Base-by-base conservation (phyloP, 1,139 yeast species). In the Kodamaea sp. region DNA sequence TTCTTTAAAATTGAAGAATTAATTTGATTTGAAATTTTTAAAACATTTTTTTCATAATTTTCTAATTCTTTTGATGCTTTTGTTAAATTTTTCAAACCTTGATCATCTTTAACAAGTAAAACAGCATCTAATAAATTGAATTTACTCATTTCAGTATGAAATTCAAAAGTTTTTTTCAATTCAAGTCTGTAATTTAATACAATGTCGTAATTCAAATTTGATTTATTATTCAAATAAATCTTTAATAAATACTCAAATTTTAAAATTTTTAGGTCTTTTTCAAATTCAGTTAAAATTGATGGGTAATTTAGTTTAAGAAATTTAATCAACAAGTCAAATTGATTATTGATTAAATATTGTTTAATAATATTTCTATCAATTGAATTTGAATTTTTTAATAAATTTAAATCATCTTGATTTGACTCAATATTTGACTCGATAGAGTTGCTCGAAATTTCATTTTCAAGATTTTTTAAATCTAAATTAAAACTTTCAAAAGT, bases 401-500 rank as follows among this genome's bases (percentile, higher is more conserved):
- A 38, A 8, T 44, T 35, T 24, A 49, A 52, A 11, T 38, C 34
- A 29, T 40, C 41, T 15, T 15, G 20, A 15, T 15, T 15, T 3
- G 20, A 3, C 12, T 33, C 35, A n/a, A 29, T 31, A 12, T 45
- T 12, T 42, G 45, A 2, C 50, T 53, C n/a, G n/a, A n/a, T n/a
- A n/a, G n/a, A n/a, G n/a, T 7, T 30, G 20, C 11, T 33, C 32
- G 8, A 6, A 11, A 12, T 34, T 41, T 61, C 63, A 10, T 52
- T 43, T 6, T 54, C 49, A 31, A 79, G 57, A 45, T 77, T 87
- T 23, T 62, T 58, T 10, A 54, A 36, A 34, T 58, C 62, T 3
- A 38, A 33, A 24, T 74, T 62, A 50, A 88, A 81, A 0, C 87
- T 80, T 40, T 73, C 73, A 7, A 83, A 79, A 0, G 89, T 79